Base-by-base conservation (phyloP, 805 yeast genomes). In the Metschnikowia lunata region DNA sequence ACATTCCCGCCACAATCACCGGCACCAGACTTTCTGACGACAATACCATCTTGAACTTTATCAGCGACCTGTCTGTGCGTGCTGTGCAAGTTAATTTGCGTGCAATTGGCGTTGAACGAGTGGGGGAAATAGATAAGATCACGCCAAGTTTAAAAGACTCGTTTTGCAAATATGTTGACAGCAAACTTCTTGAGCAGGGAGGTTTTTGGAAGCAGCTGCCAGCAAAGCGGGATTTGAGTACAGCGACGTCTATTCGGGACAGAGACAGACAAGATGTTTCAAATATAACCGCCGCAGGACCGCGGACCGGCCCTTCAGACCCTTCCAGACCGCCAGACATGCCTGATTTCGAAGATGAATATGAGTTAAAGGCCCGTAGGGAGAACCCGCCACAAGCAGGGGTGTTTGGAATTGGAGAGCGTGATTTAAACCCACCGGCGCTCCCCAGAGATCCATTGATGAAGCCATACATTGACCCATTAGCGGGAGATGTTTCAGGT, bases 341-440 rank as follows among this genome's bases (percentile, higher is more conserved):
- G 58, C 83, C 83, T 1, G 76, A 67, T 30, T 79, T 75, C 47
- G 80, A 75, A 23, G 80, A 75, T 53, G 83, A 79, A 49, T 71
- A 70, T 41, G 76, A 78, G 51, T 57, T 69, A 30, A 43, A 44
- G 26, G 28, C 30, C 30, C 42, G 49, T 6, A 36, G 30, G 10
- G 33, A 4, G 10, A 8, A 37, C 34, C 27, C 29, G 12, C 31
- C 45, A n/a, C 18, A 34, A 15, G 15, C 39, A 29, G 49, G 43
- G 23, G 47, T 50, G 14, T 67, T 71, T 6, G 42, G 68, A 0
- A 67, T 76, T 32, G 85, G 85, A 0, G 74, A 71, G 29, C 56
- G 67, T 10, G 85, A 80, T 55, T 59, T 78, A 35, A 66, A 74
- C 46, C 84, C 83, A 2, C 52, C 69, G 39, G 64, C 74, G 27